Conservation (phyloP, 2,329 filamentous ascomycete species). For the Verticillium tricorpus region DNA sequence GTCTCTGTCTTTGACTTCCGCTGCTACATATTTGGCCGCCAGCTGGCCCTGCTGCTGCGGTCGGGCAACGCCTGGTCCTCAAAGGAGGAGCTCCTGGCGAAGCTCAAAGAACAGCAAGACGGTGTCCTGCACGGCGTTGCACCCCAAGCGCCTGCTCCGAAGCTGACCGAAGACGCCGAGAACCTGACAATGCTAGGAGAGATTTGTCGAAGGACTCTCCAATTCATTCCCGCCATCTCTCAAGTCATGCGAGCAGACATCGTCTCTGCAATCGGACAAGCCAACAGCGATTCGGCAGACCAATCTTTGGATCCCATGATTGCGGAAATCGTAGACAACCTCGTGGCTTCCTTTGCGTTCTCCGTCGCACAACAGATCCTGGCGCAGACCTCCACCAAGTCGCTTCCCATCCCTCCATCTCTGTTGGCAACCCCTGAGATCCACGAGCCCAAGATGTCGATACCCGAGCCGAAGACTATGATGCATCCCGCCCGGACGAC, state of each 20-base stretch:
- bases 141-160: conserved; percentile 42
- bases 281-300: conserved; percentile 25
- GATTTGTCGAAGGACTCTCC: conserved; percentile 74
- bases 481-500: conserved; percentile 63
- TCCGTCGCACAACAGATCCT: conserved; percentile 72
- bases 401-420: conserved; percentile 61
- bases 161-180: conserved; percentile 59
- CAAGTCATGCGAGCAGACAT: conserved; percentile 78
- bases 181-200: conserved; percentile 79
- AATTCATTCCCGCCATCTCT: conserved; percentile 78
- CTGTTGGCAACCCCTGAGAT: conserved; percentile 40
- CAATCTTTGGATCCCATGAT: conserved; percentile 31
- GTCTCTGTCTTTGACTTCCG: conserved; percentile 96
- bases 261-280: conserved; percentile 49
- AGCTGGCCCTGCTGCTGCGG: conserved; percentile 75
- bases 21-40: conserved; percentile 87
- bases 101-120: conserved; percentile 59
- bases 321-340: conserved; percentile 60
- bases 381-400: conserved; percentile 66
- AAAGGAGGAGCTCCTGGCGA: conserved; percentile 56
- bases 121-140: conserved; percentile 53
- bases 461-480: conserved; percentile 66
- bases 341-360: conserved; percentile 76
- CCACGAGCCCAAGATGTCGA: conserved; percentile 56
- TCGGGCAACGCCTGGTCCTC: conserved; percentile 71